Percentiles rank a stretch among this genome's conserved stretches.
These are phyloP conservation scores for Microcyclosporella mali DNA, from an alignment of 2,329 filamentous ascomycete genomes.

Conservation along the genomic window DNA sequence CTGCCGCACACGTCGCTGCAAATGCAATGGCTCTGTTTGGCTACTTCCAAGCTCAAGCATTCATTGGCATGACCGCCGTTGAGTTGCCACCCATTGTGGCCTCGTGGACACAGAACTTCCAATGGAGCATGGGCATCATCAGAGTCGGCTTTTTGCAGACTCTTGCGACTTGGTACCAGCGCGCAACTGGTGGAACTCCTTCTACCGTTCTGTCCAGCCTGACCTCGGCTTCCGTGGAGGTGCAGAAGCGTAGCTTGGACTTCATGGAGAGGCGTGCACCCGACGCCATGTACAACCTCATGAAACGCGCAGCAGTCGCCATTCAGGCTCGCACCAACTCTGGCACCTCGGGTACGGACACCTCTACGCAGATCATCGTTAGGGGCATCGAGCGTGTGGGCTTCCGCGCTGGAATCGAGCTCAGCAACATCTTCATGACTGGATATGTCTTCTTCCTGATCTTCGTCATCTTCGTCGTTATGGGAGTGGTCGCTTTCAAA, in stretches of 20 bases:
- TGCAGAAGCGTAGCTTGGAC: conserved; percentile 61
- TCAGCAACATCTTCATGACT: conserved; percentile 89
- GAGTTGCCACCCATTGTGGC: conserved; percentile 79
- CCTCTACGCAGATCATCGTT: conserved; percentile 48
- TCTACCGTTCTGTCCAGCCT: conserved; percentile 71
- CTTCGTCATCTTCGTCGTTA: conserved; percentile 68
- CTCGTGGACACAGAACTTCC: conserved; percentile 94
- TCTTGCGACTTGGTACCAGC: conserved; percentile 93
- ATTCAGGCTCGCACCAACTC: conserved; percentile 31
- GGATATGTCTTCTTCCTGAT: conserved; percentile 82
- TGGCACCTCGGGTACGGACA: conserved; percentile 25
- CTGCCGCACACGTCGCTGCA: conserved; percentile 86
- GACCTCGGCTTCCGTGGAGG: conserved; percentile 70
- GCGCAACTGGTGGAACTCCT: conserved; percentile 80
- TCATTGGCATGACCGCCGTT: conserved; percentile 78
- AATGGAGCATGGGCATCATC: conserved; percentile 97
- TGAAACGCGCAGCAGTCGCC: conserved; percentile 46
- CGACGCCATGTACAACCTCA: conserved; percentile 41
- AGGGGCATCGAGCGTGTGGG: conserved; percentile 84
- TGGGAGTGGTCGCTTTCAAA: conserved; percentile 74
- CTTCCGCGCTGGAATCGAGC: conserved; percentile 77
- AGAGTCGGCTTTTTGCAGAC: conserved; percentile 77
- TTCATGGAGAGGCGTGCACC: conserved; percentile 23
- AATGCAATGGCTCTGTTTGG: conserved; percentile 90
- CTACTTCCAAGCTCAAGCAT: conserved; percentile 91